Evolutionary conservation across 192 early-diverging fungal species (phyloP).

Genomic region (Coemansia sp.): DNA sequence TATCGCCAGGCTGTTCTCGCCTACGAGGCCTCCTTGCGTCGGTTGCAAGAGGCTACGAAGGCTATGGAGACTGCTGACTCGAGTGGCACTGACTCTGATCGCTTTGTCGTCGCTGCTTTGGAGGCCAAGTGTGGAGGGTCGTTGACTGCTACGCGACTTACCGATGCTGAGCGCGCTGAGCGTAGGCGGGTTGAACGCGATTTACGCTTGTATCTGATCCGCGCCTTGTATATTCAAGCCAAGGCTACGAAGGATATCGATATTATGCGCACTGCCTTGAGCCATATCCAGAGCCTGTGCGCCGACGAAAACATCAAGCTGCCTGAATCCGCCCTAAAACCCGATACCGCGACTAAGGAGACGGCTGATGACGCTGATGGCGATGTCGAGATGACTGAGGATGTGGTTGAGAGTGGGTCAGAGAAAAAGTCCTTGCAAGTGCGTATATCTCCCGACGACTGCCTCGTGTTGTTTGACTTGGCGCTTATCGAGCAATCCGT

Average conservation of each 20-base stretch:
- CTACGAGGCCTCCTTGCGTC: conserved; percentile 64
- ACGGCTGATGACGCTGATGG: background rate
- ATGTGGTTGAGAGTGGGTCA: background rate
- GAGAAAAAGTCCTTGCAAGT: conserved; percentile 1
- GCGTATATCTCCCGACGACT: conserved; percentile 51
- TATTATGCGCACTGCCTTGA: conserved; percentile 59
- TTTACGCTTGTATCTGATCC: conserved; percentile 34
- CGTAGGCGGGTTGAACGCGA: conserved; percentile 27
- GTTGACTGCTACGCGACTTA: conserved; percentile 1
- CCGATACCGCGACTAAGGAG: background rate
- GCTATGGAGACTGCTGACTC: conserved; percentile 10
- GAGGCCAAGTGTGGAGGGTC: background rate
- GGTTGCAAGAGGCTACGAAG: conserved; percentile 24
- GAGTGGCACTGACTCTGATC: background rate
- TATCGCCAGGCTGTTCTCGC: conserved; percentile 67
- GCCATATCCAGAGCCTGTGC: conserved; percentile 39
- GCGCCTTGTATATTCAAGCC: conserved; percentile 57
- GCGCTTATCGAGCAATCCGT: conserved; percentile 83
- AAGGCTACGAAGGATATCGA: conserved; percentile 63
- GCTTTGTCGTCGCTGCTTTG: background rate
- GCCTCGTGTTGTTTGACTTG: conserved; percentile 62
- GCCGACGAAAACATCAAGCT: conserved; percentile 9
- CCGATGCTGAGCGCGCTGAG: conserved; percentile 21
- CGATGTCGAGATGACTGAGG: background rate
- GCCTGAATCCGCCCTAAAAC: conserved; percentile 16